Conservation (phyloP, 1,284 basidiomycete species). For the Papiliotrema fonsecae region DNA sequence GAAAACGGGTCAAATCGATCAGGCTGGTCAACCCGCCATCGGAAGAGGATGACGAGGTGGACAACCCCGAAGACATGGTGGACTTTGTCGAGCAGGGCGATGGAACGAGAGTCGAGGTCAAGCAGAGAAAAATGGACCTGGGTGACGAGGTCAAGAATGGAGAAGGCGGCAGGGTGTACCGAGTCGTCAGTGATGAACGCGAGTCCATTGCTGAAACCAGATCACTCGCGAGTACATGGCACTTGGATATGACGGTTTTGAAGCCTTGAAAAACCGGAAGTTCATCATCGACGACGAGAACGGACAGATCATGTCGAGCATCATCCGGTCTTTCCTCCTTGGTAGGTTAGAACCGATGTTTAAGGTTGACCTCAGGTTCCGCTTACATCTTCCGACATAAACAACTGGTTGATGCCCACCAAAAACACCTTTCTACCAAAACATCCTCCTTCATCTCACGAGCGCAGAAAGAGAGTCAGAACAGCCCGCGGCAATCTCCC, state of each 20-base stretch:
- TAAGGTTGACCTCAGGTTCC: slow-evolving; percentile 26
- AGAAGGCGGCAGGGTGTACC: slow-evolving; percentile 61
- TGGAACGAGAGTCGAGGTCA: slow-evolving; percentile 48
- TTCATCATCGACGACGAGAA: slow-evolving; percentile 80
- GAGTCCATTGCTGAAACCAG: slow-evolving; percentile 16
- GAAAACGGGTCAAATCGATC: slow-evolving; percentile 67
- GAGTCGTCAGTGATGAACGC: slow-evolving; percentile 56
- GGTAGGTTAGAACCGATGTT: slow-evolving; percentile 52
- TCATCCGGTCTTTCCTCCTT: slow-evolving; percentile 79
- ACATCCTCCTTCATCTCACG: slow-evolving; percentile 34
- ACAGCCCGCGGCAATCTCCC: slow-evolving; percentile 18
- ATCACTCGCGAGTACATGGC: slow-evolving; percentile 49
- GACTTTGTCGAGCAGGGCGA: slow-evolving; percentile 44
- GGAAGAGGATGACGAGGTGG: slow-evolving; percentile 37
- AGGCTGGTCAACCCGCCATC: slow-evolving; percentile 52
- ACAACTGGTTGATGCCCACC: slow-evolving; percentile 36
- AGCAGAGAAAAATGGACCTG: slow-evolving; percentile 31
- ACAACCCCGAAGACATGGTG: slow-evolving; percentile 34
- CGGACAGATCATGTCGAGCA: slow-evolving; percentile 71
- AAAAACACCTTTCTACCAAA: slow-evolving; percentile 33
- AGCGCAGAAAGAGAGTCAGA: slow-evolving; percentile 13
- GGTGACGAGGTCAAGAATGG: slow-evolving; percentile 57
- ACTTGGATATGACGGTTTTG: slow-evolving; percentile 66
- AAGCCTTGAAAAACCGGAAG: slow-evolving; percentile 60
- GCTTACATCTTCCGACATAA: slow-evolving; percentile 48